Conservation (phyloP, 2,329 filamentous ascomycete genomes). For the Botryotinia narcissicola region DNA sequence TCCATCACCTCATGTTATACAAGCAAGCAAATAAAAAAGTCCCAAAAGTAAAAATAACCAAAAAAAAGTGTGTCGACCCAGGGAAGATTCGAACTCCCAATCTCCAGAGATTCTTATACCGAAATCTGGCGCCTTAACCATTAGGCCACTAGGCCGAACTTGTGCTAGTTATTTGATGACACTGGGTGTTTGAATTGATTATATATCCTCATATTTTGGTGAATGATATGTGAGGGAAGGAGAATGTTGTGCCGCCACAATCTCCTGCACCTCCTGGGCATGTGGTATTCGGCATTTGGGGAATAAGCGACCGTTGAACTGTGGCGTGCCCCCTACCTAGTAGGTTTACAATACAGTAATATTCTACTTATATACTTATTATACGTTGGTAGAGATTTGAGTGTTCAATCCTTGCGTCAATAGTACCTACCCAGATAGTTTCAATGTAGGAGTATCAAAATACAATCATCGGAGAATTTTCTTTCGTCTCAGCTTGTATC, state of each 20-base stretch:
- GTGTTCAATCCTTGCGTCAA: not conserved
- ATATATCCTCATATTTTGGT: not conserved
- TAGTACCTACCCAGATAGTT: not conserved
- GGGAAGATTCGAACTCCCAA: slow-evolving; percentile 32
- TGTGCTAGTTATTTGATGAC: not conserved
- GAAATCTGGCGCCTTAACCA: slow-evolving; percentile 34
- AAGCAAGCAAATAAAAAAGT: not conserved
- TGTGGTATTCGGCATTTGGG: not conserved
- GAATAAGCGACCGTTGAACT: not conserved
- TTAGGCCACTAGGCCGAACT: slow-evolving; percentile 25
- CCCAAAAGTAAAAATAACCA: not conserved
- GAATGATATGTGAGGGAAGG: not conserved
- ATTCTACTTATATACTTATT: not conserved
- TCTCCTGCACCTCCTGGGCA: not conserved
- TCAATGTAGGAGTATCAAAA: not conserved
- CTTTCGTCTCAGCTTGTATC: not conserved
- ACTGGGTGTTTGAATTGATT: not conserved
- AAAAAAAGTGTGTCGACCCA: slow-evolving; percentile 23
- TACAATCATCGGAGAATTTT: not conserved
- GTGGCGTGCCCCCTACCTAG: not conserved
- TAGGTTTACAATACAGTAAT: not conserved
- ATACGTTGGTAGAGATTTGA: not conserved
- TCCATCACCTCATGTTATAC: not conserved
- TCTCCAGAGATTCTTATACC: slow-evolving; percentile 28
- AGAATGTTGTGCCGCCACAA: not conserved